These are phyloP conservation scores for Cryptococcus deneoformans DNA, from an alignment of 1,284 basidiomycete species.

Conservation along the genomic window DNA sequence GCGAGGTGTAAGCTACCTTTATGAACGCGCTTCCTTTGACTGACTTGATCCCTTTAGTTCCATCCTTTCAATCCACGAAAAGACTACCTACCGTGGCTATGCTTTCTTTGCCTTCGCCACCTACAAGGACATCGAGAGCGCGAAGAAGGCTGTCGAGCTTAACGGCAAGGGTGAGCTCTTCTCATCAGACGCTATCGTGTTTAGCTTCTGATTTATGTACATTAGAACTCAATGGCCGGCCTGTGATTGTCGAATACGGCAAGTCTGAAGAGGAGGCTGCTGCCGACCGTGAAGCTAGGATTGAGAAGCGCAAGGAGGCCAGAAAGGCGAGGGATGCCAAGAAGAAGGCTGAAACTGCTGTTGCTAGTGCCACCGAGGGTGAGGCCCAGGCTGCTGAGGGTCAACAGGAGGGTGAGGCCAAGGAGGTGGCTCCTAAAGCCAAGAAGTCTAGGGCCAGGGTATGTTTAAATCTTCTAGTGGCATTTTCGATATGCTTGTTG, in stretches of 20 bases:
- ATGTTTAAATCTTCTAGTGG: neutral
- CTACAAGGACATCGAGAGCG: constrained; percentile 72
- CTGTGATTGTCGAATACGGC: constrained; percentile 82
- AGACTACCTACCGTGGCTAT: constrained; percentile 35
- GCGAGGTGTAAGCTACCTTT: constrained; percentile 40
- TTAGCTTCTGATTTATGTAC: neutral
- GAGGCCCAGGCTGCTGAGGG: constrained; percentile 45
- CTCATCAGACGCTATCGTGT: neutral
- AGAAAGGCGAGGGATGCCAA: constrained; percentile 26
- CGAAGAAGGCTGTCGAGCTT: constrained; percentile 82
- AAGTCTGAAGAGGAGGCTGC: constrained; percentile 82
- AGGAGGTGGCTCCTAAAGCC: constrained; percentile 25
- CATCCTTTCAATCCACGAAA: constrained; percentile 33
- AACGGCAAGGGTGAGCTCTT: constrained; percentile 61
- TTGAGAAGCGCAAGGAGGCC: constrained; percentile 32
- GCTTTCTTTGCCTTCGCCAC: constrained; percentile 90
- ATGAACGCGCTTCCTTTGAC: neutral
- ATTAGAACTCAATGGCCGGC: constrained; percentile 73
- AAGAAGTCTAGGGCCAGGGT: constrained; percentile 24
- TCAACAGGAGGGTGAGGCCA: constrained; percentile 30
- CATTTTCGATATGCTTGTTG: neutral
- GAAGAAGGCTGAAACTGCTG: constrained; percentile 31
- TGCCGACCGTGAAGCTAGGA: constrained; percentile 55
- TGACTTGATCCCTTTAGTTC: neutral
- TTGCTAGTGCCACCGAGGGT: constrained; percentile 27